Base-by-base conservation (phyloP, 345 rosid genomes). In the Triadica sebifera region DNA sequence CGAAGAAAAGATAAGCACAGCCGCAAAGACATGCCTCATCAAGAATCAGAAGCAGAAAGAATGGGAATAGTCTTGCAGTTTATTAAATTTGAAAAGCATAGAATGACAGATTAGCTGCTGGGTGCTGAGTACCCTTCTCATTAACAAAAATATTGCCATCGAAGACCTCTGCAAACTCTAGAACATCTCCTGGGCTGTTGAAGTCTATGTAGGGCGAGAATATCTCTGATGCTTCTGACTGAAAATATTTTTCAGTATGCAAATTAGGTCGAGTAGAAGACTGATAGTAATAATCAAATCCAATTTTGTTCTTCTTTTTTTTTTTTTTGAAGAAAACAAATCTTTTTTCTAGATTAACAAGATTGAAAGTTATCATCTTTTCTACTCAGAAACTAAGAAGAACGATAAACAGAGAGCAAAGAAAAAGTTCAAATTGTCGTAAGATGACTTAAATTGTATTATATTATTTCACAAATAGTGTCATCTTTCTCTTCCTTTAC, bases 81-180 rank as follows among this genome's bases (percentile, higher is more conserved):
- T 12, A 53, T 25, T 29, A 29, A 29, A 29, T 55, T 51, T 16
- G 50, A 13, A 64, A 46, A 62, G 17, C 57, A 39, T 22, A 52
- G 68, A 60, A 73, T 37, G 39, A 58, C 15, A 29, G 58, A 70
- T 5, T n/a, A 66, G 49, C 47, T 19, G 47, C 22, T n/a, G n/a
- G n/a, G n/a, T n/a, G n/a, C n/a, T 25, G 58, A n/a, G 43, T 86
- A 89, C 96, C 97, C 75, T 89, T 91, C 71, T 91, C 92, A 75
- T 86, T 88, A 55, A 89, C 90, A 85, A 91, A 91, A 17, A 82
- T 81, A 84, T 89, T 94, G 8, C 92, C 92, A 67, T 88, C 75
- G 75, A 91, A 87, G 77, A 89, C 84, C 53, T 81, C 85, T 74
- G 97, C 87, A 65, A 91, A 91, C 83, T 89, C 90, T 4, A 77